Base-by-base conservation (phyloP, 495 filamentous ascomycete genomes). In the Neurospora sp. region DNA sequence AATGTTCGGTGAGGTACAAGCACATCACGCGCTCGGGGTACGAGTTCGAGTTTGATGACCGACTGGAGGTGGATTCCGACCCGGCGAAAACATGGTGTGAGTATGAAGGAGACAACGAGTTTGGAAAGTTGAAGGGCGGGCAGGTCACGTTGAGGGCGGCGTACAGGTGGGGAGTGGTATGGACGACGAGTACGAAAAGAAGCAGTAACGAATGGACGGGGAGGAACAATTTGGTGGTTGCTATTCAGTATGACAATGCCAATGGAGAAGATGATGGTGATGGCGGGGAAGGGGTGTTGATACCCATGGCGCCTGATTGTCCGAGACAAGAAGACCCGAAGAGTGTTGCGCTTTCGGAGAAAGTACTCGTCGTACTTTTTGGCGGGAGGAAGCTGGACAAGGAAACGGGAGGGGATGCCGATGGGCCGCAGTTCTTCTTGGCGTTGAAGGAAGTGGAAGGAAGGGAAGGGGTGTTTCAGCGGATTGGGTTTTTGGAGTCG, bases 401-500 rank as follows among this genome's bases (percentile, higher is more conserved):
- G 54, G 44, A 71, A 71, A 4, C 20, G 5, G 71, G 66, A 18
- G 54, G 12, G 5, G 54, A 62, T 16, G 71, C 14, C 11, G 37
- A 27, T n/a, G 41, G 46, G 14, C 70, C 75, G 8, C 73, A 76
- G 39, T 76, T 42, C 44, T 42, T 72, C 14, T 39, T 76, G 46
- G 75, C 66, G 5, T 74, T 76, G 7, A 27, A 40, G 10, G 70
- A 73, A 16, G 73, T 75, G 10, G 41, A 46, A 2, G 75, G 70
- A n/a, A 11, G 40, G 16, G 71, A 74, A 0, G 75, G 69, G 0
- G 5, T 73, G 0, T 72, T 70, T 39, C 18, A 35, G 8, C 48
- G 75, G 5, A 41, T 75, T 16, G 75, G 75, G 8, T 76, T 76
- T 11, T 74, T 44, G 11, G 72, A 76, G 73, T 74, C 75, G 37